Percentiles rank a stretch among this genome's conserved stretches.
Evolutionary conservation across 2,329 filamentous ascomycete species (phyloP).

Genomic region (Knufia petricola): DNA sequence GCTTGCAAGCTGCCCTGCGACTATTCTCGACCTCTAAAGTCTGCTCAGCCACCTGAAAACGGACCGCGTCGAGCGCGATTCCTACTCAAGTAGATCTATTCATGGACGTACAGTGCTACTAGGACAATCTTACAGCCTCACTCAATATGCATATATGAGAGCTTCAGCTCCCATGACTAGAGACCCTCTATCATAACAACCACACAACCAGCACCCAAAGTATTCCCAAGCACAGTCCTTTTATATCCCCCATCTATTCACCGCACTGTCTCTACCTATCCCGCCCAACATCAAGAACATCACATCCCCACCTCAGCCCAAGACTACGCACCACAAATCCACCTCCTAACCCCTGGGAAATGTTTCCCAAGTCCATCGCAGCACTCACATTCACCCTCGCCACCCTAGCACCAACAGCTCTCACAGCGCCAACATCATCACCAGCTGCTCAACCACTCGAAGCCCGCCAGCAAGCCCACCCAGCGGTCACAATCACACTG

Average conservation of each 20-base stretch:
- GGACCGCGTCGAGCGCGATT: too few species aligned
- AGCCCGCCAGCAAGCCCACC: background rate
- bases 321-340: background rate
- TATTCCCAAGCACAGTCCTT: background rate
- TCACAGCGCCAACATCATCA: slow-evolving; percentile 2
- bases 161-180: background rate
- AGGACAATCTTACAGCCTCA: too few species aligned
- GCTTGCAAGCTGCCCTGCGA: too few species aligned
- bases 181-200: background rate
- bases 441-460: background rate
- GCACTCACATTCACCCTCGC: slow-evolving; percentile 1
- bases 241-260: slow-evolving; percentile 3
- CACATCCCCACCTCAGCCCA: background rate
- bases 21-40: too few species aligned
- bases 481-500: slow-evolving; percentile 10
- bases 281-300: background rate
- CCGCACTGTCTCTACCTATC: background rate
- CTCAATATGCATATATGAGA: background rate
- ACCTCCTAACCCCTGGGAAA: background rate
- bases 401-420: background rate
- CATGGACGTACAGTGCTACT: too few species aligned
- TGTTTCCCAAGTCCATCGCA: slow-evolving; percentile 2
- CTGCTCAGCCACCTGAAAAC: too few species aligned
- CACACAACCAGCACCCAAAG: background rate
- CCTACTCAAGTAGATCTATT: too few species aligned